Evolutionary conservation across 768 basidiomycete genomes (phyloP), one percentile per base, ranked within the genome.

Genomic region (Suillus paluster): DNA sequence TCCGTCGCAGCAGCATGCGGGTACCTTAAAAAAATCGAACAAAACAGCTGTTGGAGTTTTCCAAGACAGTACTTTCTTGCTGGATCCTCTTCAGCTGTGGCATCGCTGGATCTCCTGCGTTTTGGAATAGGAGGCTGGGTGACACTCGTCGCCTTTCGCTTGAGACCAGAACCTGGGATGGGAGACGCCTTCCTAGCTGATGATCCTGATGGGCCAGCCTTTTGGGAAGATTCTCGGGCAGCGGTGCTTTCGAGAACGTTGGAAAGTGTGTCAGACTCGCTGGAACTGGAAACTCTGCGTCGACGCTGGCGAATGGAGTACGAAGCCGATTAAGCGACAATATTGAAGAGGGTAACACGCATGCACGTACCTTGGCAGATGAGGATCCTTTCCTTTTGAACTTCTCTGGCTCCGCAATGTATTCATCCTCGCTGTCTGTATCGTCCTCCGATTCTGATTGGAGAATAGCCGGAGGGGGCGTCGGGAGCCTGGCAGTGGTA

Each of bases 11-110:
- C 64, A 46, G 82, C 75, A 73, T 84, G 81, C 23, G 90, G 90
- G 76, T 93, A 91, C 63, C 85, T 82, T 65, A 86, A 67, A 73
- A 91, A 94, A 23, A 94, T 85, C 33, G 87, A 83, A 63, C 78
- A 79, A 73, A 94, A 85, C 63, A 93, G 77, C 53, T 90, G 89
- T 67, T 86, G 84, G 67, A 94, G 75, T 74, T 93, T 93, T 15
- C 83, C 83, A 54, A 91, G 79, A 73, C 93, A 95, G 66, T 93
- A 94, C 71, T 88, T 92, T 64, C 93, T 82, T 0, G 85, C 82
- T 10, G 90, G 86, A 68, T 95, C 92, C n/a, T 88, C 88, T 7
- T 77, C 73, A 1, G 80, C 75, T n/a, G 69, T 67, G 42, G 73
- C 72, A 34, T 79, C 75, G 34, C 80, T 80, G 23, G 78, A 73